These are phyloP conservation scores for Puccinia coronata DNA, from an alignment of 1,284 basidiomycete genomes.

Conservation along the genomic window DNA sequence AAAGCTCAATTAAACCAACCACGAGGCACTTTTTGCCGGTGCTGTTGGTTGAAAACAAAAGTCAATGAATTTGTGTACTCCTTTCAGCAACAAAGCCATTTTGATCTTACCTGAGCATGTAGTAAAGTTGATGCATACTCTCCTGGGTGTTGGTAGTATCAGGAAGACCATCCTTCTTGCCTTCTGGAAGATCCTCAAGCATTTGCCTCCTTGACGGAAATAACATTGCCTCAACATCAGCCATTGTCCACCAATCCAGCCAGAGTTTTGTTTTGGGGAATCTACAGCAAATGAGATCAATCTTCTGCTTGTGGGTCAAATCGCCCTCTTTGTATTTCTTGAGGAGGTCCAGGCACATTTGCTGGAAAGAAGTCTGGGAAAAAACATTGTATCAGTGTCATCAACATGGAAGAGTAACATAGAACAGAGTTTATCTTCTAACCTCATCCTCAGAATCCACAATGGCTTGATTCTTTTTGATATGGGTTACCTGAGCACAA, in stretches of 20 bases:
- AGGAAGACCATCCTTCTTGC: not conserved
- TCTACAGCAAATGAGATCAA: not conserved
- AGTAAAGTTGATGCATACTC: not conserved
- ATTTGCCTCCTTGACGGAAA: not conserved
- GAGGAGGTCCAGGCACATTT: not conserved
- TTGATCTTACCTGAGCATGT: slow-evolving; percentile 13
- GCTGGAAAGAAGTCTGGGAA: not conserved
- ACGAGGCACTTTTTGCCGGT: too few species aligned
- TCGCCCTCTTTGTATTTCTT: not conserved
- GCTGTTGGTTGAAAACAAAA: too few species aligned
- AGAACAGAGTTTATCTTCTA: not conserved
- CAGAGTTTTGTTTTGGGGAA: slow-evolving; percentile 13
- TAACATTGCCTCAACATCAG: not conserved
- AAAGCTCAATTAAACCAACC: too few species aligned
- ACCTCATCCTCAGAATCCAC: not conserved
- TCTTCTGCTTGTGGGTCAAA: not conserved
- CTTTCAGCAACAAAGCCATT: too few species aligned
- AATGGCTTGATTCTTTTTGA: not conserved
- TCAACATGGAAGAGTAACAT: not conserved
- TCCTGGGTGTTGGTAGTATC: slow-evolving; percentile 11
- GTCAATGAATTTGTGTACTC: not conserved
- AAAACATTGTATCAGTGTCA: not conserved
- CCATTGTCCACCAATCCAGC: slow-evolving; percentile 17
- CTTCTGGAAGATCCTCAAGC: not conserved
- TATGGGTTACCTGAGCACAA: not conserved